Evolutionary conservation across 495 filamentous ascomycete species (phyloP).

Genomic region (Cryomyces minteri): DNA sequence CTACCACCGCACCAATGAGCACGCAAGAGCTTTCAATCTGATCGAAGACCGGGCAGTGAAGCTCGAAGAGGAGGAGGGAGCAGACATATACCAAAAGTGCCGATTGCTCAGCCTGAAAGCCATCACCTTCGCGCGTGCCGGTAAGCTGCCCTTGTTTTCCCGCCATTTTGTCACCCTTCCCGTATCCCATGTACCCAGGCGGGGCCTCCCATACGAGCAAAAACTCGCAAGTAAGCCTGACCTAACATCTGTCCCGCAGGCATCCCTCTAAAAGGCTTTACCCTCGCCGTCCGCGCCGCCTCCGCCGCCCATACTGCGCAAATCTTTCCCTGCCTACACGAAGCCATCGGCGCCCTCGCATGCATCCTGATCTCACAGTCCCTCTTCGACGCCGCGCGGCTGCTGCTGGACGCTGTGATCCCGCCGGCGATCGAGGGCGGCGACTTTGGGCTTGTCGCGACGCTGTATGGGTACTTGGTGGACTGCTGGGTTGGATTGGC

Average conservation of each 20-base stretch:
- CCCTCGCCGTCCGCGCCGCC: constrained; percentile 62
- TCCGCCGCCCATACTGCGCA: constrained; percentile 54
- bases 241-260: constrained; percentile 26
- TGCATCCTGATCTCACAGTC: constrained; percentile 48
- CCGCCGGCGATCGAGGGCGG: constrained; percentile 71
- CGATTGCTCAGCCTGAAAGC: constrained; percentile 63
- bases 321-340: constrained; percentile 58
- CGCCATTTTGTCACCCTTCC: no score
- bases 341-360: constrained; percentile 49
- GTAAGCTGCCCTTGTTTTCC: no score
- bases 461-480: constrained; percentile 55
- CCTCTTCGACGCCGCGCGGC: constrained; percentile 54
- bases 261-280: constrained; percentile 66
- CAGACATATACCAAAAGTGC: constrained; percentile 38
- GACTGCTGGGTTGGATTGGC: constrained; percentile 77
- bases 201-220: no score
- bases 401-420: constrained; percentile 52
- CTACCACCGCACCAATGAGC: constrained; percentile 42
- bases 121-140: constrained; percentile 35
- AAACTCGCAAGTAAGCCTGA: no score
- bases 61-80: constrained; percentile 46
- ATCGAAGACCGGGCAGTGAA: constrained; percentile 48
- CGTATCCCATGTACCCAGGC: no score
- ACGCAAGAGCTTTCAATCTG: constrained; percentile 41
- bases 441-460: constrained; percentile 42